Conservation (phyloP, 2,329 filamentous ascomycete genomes). For the Alternaria longipes region DNA sequence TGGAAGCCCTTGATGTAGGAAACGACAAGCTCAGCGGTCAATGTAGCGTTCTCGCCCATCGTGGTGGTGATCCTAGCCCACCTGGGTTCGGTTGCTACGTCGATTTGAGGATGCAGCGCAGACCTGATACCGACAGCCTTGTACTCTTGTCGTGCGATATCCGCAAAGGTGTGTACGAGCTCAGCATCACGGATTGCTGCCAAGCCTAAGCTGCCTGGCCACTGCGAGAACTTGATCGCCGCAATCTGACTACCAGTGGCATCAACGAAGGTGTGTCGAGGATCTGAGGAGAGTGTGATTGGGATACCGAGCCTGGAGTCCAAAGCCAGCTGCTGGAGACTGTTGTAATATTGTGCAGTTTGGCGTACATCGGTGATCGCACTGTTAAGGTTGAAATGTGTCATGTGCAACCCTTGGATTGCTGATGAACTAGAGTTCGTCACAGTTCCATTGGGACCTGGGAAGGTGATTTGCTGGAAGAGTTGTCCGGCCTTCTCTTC, state of each 20-base stretch:
- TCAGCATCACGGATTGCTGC: constrained; percentile 59
- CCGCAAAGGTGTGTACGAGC: constrained; percentile 58
- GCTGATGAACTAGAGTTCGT: constrained; percentile 45
- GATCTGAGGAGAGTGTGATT: constrained; percentile 60
- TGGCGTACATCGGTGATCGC: constrained; percentile 52
- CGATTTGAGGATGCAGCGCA: constrained; percentile 62
- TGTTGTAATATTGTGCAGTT: constrained; percentile 54
- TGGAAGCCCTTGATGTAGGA: constrained; percentile 62
- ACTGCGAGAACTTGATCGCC: constrained; percentile 59
- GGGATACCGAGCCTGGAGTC: constrained; percentile 61
- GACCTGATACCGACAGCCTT: constrained; percentile 55
- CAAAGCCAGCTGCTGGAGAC: constrained; percentile 55
- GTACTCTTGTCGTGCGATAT: constrained; percentile 61
- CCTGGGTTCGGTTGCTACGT: constrained; percentile 61
- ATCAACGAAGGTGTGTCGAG: constrained; percentile 57
- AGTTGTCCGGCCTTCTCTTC: constrained; percentile 61
- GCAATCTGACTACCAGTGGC: constrained; percentile 56
- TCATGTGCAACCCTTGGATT: constrained; percentile 51
- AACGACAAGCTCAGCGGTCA: constrained; percentile 50
- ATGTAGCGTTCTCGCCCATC: constrained; percentile 60
- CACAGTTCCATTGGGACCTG: constrained; percentile 47
- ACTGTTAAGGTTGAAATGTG: constrained; percentile 60
- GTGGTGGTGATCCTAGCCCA: constrained; percentile 60
- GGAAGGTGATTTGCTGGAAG: constrained; percentile 54
- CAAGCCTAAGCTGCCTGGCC: constrained; percentile 62